These are phyloP conservation scores for Ramalina intermedia DNA, from an alignment of 495 filamentous ascomycete species.

Conservation along the genomic window DNA sequence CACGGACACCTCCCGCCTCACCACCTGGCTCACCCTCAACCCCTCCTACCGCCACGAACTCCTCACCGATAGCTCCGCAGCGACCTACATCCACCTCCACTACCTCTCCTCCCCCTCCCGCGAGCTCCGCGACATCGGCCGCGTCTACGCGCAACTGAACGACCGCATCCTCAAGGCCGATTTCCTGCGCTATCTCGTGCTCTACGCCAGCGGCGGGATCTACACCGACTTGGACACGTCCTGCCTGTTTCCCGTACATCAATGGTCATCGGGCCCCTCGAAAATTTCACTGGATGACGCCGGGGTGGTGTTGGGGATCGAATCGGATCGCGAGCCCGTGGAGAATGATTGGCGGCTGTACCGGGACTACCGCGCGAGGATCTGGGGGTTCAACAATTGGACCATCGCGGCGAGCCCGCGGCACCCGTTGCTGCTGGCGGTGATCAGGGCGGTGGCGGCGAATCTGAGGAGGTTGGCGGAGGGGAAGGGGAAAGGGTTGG, in stretches of 20 bases:
- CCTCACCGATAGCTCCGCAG: constrained; percentile 45
- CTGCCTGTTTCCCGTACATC: constrained; percentile 27
- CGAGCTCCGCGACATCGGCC: constrained; percentile 37
- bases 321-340: constrained; percentile 19
- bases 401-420: constrained; percentile 50
- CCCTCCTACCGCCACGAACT: constrained; percentile 48
- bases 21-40: constrained; percentile 44
- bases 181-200: constrained; percentile 37
- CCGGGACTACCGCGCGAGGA: constrained; percentile 34
- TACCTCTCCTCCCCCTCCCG: constrained; percentile 42
- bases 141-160: constrained; percentile 40
- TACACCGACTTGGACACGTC: constrained; percentile 26
- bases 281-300: constrained; percentile 26
- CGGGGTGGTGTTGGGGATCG: constrained; percentile 41
- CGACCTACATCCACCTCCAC: constrained; percentile 43
- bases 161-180: constrained; percentile 44
- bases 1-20: constrained; percentile 35
- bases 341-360: constrained; percentile 52
- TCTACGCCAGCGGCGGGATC: constrained; percentile 38
- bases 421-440: constrained; percentile 45
- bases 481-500: constrained; percentile 35
- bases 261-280: constrained; percentile 28
- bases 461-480: constrained; percentile 42
- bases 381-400: constrained; percentile 53
- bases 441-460: constrained; percentile 43